These are phyloP conservation scores for Hypoxylon sp. DNA, from an alignment of 2,329 filamentous ascomycete genomes.

Conservation along the genomic window DNA sequence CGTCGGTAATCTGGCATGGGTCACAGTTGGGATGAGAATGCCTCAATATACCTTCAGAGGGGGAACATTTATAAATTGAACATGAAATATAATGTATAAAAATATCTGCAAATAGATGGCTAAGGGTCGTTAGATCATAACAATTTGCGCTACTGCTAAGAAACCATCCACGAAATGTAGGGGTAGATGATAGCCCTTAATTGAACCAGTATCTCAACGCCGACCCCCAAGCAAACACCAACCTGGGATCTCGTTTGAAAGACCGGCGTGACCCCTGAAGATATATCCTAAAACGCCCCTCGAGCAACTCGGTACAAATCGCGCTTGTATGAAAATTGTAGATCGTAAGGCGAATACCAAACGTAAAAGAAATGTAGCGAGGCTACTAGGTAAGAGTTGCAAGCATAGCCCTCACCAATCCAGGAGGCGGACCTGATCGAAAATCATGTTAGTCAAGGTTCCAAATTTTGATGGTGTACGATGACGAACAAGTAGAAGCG, in stretches of 20 bases:
- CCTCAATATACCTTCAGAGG: too few species aligned
- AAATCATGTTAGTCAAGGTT: conserved; percentile 35
- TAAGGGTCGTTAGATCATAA: conserved; percentile 22
- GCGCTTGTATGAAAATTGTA: too few species aligned
- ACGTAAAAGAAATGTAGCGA: neutral
- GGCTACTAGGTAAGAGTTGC: conserved; percentile 68
- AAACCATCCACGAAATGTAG: too few species aligned
- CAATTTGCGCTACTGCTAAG: neutral
- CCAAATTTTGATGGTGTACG: neutral
- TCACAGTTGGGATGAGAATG: too few species aligned
- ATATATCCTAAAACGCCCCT: conserved; percentile 6
- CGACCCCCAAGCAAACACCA: too few species aligned
- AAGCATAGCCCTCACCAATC: conserved; percentile 74
- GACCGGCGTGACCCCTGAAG: neutral
- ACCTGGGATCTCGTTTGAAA: neutral
- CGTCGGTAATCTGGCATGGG: too few species aligned
- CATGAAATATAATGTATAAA: neutral
- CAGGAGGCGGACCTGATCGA: conserved; percentile 67
- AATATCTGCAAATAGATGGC: conserved; percentile 13
- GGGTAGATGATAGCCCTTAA: too few species aligned
- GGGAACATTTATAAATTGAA: neutral
- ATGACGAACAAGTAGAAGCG: conserved; percentile 25
- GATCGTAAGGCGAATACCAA: neutral
- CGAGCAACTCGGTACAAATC: too few species aligned
- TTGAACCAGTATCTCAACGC: too few species aligned